Evolutionary conservation across 164 flowering plant genomes (phyloP).

Genomic region (Umbellularia californica): DNA sequence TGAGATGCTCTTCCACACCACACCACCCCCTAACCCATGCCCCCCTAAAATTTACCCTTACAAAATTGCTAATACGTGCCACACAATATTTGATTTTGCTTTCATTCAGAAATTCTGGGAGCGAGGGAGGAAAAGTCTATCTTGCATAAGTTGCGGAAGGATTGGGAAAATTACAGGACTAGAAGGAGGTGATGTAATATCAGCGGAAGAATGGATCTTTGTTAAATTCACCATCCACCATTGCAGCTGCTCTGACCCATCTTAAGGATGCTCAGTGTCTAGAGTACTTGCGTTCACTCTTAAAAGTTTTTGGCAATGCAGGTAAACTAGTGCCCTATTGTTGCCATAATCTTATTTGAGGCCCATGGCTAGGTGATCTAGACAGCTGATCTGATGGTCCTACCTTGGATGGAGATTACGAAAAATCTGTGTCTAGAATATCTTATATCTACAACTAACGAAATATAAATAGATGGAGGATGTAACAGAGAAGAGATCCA

Average conservation of each 20-base stretch:
- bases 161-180: conserved; percentile 50
- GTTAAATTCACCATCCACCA: too few relatives aligned
- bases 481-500: neutral
- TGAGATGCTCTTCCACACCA: neutral
- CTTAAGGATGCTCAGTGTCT: conserved; percentile 49
- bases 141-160: conserved; percentile 84
- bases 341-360: too few relatives aligned
- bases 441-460: too few relatives aligned
- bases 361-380: too few relatives aligned
- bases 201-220: conserved; percentile 89
- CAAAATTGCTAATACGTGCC: neutral
- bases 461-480: neutral
- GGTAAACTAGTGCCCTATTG: conserved; percentile 30
- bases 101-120: conserved; percentile 23
- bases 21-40: too few relatives aligned
- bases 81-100: neutral
- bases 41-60: neutral
- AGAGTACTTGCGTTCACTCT: conserved; percentile 48
- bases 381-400: too few relatives aligned
- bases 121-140: conserved; percentile 43
- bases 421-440: too few relatives aligned
- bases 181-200: conserved; percentile 57
- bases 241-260: conserved; percentile 67
- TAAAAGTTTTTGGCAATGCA: conserved; percentile 56
- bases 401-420: too few relatives aligned